Evolutionary conservation across 208 protist genomes (phyloP).

Genomic region (Entamoeba nuttalli): DNA sequence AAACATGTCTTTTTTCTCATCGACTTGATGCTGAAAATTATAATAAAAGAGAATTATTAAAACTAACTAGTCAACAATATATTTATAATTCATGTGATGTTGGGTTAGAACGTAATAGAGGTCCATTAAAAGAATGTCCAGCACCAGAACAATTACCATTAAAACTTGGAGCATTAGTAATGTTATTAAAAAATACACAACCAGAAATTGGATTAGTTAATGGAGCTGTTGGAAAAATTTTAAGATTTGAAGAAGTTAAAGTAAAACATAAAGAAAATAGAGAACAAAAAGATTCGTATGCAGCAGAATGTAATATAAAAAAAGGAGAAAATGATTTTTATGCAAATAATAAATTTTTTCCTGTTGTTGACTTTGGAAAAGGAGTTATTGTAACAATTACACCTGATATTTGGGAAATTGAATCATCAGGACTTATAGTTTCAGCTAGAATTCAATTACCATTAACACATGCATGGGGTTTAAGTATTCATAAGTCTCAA

Average conservation of each 20-base stretch:
- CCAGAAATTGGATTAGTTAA: constrained; percentile 29
- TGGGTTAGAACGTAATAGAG: neutral
- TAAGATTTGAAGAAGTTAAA: constrained; percentile 8
- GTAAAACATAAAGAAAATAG: neutral
- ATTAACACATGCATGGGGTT: constrained; percentile 73
- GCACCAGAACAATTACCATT: constrained; percentile 11
- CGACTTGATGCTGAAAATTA: constrained; percentile 17
- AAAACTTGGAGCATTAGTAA: constrained; percentile 45
- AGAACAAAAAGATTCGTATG: neutral
- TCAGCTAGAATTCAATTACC: constrained; percentile 48
- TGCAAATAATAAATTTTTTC: neutral
- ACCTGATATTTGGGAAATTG: neutral
- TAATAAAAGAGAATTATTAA: constrained; percentile 11
- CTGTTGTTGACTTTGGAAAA: neutral
- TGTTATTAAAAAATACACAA: constrained; percentile 43
- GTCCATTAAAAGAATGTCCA: neutral
- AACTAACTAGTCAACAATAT: neutral
- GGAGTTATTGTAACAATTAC: neutral
- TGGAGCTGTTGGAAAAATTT: constrained; percentile 34
- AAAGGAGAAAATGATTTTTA: too few species aligned
- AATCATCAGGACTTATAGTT: neutral
- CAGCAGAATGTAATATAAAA: neutral
- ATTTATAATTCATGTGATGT: constrained; percentile 1
- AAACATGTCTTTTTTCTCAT: constrained; percentile 19
- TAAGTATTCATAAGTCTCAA: constrained; percentile 83